phyloP scores from a whole-genome alignment of 495 filamentous ascomycete species.

The Aspergillus haitiensis region DNA sequence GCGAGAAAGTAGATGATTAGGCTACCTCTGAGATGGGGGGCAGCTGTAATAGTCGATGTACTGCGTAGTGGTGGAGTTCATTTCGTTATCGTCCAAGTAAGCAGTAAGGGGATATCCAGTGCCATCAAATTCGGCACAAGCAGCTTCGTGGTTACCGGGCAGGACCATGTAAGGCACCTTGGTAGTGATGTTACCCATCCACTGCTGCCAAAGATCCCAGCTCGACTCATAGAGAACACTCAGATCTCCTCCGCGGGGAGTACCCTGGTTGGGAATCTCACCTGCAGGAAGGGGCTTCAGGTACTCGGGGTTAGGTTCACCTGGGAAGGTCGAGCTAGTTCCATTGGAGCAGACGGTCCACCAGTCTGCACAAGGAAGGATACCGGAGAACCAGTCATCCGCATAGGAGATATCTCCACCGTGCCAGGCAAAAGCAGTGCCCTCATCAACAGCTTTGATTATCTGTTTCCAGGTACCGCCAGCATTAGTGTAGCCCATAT shows the following conservation, averaged over 20 bases:
- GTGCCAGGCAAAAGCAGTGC: conserved; percentile 52
- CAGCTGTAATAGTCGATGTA: too few species aligned
- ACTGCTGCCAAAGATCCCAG: too few species aligned
- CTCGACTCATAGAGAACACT: too few species aligned
- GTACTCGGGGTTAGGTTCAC: too few species aligned
- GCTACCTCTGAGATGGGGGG: neutral
- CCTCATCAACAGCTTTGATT: conserved; percentile 36
- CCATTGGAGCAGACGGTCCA: conserved; percentile 56
- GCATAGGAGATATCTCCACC: conserved; percentile 52
- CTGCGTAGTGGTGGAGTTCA: neutral
- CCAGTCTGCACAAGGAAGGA: conserved; percentile 47
- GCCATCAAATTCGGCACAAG: neutral
- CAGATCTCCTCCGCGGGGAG: too few species aligned
- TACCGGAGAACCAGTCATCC: conserved; percentile 40
- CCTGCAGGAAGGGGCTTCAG: too few species aligned
- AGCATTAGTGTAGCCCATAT: conserved; percentile 54
- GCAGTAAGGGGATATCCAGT: neutral
- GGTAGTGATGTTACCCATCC: neutral
- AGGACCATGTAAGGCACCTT: neutral
- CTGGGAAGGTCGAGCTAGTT: too few species aligned
- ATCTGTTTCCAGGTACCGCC: conserved; percentile 47
- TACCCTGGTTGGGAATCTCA: too few species aligned
- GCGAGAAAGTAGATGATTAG: neutral
- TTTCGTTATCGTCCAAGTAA: neutral
- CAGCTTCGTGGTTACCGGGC: neutral